phyloP scores from a whole-genome alignment of 2,329 filamentous ascomycete genomes.

The Aspergillus oerlinghausenensis region DNA sequence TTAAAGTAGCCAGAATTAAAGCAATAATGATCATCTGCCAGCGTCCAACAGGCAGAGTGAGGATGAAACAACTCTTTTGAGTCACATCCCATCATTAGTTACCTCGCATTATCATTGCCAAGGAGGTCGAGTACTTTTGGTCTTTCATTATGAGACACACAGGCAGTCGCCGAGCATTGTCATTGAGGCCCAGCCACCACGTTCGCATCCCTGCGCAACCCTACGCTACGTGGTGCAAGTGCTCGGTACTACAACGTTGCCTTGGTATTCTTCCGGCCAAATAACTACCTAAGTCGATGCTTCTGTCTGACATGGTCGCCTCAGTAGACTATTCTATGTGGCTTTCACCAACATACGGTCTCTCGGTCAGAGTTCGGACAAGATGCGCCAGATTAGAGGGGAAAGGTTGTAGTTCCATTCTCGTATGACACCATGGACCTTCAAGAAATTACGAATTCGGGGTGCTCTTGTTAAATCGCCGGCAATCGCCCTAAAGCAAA shows the following conservation, averaged over 20 bases:
- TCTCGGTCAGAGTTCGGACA: too few relatives aligned
- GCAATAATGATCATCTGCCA: too few relatives aligned
- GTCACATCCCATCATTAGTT: not conserved
- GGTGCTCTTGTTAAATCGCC: constrained; percentile 2
- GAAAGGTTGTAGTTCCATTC: not conserved
- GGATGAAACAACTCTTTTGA: not conserved
- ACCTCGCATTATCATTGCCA: too few relatives aligned
- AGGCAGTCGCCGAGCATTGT: not conserved
- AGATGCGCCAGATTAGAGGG: not conserved
- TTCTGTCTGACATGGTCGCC: not conserved
- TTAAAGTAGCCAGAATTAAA: too few relatives aligned
- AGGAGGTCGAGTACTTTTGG: not conserved
- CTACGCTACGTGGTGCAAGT: not conserved
- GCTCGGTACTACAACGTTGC: not conserved
- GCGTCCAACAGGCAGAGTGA: not conserved
- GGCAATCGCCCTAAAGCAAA: constrained; percentile 26
- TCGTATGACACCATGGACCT: not conserved
- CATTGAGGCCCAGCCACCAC: not conserved
- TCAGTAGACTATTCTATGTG: not conserved
- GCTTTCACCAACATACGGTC: too few relatives aligned
- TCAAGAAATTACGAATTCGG: not conserved
- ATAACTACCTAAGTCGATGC: not conserved
- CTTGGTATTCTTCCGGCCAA: not conserved
- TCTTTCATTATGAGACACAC: not conserved
- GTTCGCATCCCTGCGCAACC: not conserved